Percentiles rank a stretch among this genome's conserved stretches.
Conservation (phyloP, 2,329 filamentous ascomycete species). For the Aspergillus ochraceus region DNA sequence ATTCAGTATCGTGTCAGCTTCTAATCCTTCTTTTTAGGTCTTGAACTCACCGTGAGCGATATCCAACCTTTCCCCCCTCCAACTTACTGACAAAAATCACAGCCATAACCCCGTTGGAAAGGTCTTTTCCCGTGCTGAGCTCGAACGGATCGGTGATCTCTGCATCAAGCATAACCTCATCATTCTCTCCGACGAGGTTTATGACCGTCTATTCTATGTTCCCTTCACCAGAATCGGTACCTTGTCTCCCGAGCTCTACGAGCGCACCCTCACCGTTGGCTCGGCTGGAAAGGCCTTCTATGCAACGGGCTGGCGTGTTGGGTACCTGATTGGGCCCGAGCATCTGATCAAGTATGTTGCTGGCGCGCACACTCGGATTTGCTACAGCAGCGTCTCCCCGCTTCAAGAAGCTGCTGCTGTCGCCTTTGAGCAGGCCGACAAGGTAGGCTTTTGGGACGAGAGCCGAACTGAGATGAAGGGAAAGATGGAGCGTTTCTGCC, state of each 20-base stretch:
- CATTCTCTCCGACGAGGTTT: conserved; percentile 89
- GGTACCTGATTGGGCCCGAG: conserved; percentile 88
- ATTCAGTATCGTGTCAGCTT: not conserved
- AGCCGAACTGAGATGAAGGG: conserved; percentile 83
- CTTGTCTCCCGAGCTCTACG: conserved; percentile 83
- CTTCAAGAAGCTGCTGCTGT: conserved; percentile 93
- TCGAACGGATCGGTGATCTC: conserved; percentile 80
- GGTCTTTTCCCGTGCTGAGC: conserved; percentile 81
- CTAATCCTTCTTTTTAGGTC: conserved; percentile 34
- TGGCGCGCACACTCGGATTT: conserved; percentile 92
- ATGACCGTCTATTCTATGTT: conserved; percentile 91
- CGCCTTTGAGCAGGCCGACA: conserved; percentile 87
- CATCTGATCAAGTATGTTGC: conserved; percentile 88
- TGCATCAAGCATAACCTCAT: conserved; percentile 93
- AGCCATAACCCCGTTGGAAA: conserved; percentile 94
- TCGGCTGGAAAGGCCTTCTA: conserved; percentile 99
- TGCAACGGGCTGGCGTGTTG: conserved; percentile 93
- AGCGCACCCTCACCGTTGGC: conserved; percentile 87
- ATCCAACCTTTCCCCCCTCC: not conserved
- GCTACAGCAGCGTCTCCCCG: conserved; percentile 90
- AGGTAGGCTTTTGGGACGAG: conserved; percentile 81
- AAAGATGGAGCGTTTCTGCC: conserved; percentile 85
- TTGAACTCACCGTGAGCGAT: conserved; percentile 51
- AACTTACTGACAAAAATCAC: conserved; percentile 13
- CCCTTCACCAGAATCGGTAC: conserved; percentile 93